Base-by-base conservation (phyloP, 2,329 filamentous ascomycete species). In the Fusarium agapanthi region DNA sequence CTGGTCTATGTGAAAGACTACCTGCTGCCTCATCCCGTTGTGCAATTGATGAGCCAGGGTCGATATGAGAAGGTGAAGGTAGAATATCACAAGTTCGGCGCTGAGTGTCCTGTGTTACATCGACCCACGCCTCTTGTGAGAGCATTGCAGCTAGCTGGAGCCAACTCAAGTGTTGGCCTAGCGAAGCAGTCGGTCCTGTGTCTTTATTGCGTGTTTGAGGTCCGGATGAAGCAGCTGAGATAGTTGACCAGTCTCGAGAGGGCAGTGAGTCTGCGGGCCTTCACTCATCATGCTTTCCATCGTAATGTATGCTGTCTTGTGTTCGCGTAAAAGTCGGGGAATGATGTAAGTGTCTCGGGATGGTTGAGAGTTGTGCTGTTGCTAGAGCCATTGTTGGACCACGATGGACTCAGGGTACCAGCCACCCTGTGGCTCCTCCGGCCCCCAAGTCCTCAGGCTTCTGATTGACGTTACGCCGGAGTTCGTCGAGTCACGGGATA, bases 41-140 rank as follows among this genome's bases (percentile, higher is more conserved):
- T 24, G 40, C 9, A 16, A 0, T 24, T 43, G n/a, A 43, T 43
- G 40, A 43, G 40, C n/a, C 6, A 16, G n/a, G 9, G 8, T 24
- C 40, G n/a, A 0, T 11, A 3, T 24, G 9, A 24, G 40, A 18
- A 43, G 2, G 9, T 1, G 3, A 43, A 16, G 14, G 3, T 6
- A 6, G 14, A 3, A 18, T 2, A 18, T 5, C 14, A 4, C 0
- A 1, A 7, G 5, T 11, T 1, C 14, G 40, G 9, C 1, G n/a
- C 7, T 6, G 8, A 11, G 0, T 6, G 0, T 2, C 7, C 6
- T 24, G 40, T 43, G 5, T 0, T 16, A 0, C 0, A 24, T 43
- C 40, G 5, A 43, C n/a, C 1, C 1, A 18, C 2, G 10, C 40
- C 5, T 43, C 5, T 7, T 0, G 14, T 18, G 40, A 43, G 6